These are phyloP conservation scores for Logfia minima DNA, from an alignment of 129 eudicot genomes.

Conservation along the genomic window DNA sequence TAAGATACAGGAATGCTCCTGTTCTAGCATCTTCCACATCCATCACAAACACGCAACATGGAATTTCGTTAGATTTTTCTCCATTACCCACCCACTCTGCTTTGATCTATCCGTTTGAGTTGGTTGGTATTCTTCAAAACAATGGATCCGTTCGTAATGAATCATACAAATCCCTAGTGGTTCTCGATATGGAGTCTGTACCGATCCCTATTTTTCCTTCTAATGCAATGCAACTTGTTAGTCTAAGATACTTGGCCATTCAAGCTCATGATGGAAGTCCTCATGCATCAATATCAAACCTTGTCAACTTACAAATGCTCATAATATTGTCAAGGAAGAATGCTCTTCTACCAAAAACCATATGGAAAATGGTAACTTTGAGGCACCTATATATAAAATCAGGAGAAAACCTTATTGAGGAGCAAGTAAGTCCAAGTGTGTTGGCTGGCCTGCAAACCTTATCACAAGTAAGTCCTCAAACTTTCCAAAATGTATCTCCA, in stretches of 20 bases:
- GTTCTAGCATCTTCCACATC: not conserved
- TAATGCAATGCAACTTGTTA: not conserved
- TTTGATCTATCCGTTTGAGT: not conserved
- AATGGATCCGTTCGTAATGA: too few species aligned
- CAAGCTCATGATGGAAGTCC: not conserved
- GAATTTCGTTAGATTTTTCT: not conserved
- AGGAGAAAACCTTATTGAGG: not conserved
- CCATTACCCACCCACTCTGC: not conserved
- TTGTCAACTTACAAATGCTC: not conserved
- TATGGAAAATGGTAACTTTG: not conserved
- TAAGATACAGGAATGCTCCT: not conserved
- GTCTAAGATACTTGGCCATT: not conserved
- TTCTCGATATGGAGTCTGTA: not conserved
- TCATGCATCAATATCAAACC: not conserved
- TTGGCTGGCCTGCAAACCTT: not conserved
- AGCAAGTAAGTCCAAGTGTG: not conserved
- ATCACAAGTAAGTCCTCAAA: not conserved
- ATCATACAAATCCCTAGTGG: not conserved
- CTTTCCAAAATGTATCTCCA: not conserved
- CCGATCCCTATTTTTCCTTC: not conserved
- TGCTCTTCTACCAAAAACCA: not conserved
- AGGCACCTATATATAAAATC: not conserved
- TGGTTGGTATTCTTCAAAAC: too few species aligned
- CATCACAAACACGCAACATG: not conserved
- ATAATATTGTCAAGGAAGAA: not conserved